Conservation (phyloP, 176 grass and related monocot genomes). For the Puya raimondii region DNA sequence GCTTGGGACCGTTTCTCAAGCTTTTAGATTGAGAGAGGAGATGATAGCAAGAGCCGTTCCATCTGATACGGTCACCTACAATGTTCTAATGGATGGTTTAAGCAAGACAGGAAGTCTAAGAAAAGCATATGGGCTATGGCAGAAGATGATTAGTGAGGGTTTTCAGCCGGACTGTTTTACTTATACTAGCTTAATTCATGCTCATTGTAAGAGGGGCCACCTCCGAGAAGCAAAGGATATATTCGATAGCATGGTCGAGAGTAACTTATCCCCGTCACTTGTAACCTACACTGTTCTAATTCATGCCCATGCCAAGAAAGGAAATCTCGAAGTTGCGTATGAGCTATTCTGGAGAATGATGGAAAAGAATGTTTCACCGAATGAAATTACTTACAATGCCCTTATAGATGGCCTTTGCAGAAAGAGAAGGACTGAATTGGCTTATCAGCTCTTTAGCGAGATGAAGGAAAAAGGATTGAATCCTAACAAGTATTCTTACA, state of each 20-base stretch:
- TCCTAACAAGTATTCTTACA: slow-evolving; percentile 69
- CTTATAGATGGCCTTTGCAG: slow-evolving; percentile 59
- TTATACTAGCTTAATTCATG: slow-evolving; percentile 83
- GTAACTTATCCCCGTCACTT: slow-evolving; percentile 39
- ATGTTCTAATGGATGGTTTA: slow-evolving; percentile 67
- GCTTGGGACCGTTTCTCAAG: slow-evolving; percentile 30
- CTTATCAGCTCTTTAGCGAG: slow-evolving; percentile 49
- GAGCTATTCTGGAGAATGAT: slow-evolving; percentile 42
- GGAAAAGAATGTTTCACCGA: slow-evolving; percentile 39
- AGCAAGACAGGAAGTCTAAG: slow-evolving; percentile 62
- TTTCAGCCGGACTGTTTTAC: slow-evolving; percentile 60
- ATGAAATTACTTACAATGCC: slow-evolving; percentile 69
- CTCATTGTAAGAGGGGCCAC: slow-evolving; percentile 40
- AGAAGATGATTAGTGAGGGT: slow-evolving; percentile 50
- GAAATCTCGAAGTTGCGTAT: slow-evolving; percentile 50
- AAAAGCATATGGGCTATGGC: slow-evolving; percentile 37
- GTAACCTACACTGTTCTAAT: slow-evolving; percentile 68
- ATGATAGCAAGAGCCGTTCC: slow-evolving; percentile 44
- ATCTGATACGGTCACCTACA: slow-evolving; percentile 52
- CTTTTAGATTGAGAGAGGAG: slow-evolving; percentile 51
- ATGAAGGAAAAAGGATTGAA: slow-evolving; percentile 47
- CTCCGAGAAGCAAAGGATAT: slow-evolving; percentile 47
- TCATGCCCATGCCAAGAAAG: slow-evolving; percentile 44
- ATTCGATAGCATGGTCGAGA: slow-evolving; percentile 37
- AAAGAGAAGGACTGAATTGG: slow-evolving; percentile 38